Percentiles rank a stretch among this genome's conserved stretches.
Conservation (phyloP, 306 rosid genomes). For the Cyamopsis tetragonoloba region DNA sequence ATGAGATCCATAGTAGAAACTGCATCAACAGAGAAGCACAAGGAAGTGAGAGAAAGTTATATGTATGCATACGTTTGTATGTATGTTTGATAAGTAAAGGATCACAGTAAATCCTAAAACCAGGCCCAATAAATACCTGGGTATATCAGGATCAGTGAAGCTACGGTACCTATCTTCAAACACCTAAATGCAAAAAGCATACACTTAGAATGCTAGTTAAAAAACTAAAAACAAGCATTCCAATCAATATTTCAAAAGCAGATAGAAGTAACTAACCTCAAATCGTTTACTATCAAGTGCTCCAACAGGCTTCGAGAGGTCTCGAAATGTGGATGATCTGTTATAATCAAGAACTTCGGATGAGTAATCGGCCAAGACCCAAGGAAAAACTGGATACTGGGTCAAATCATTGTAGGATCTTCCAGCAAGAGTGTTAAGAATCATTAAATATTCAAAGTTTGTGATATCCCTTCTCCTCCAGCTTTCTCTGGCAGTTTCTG, state of each 20-base stretch:
- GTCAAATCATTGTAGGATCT: conserved; percentile 95
- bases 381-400: conserved; percentile 95
- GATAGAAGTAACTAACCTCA: conserved; percentile 59
- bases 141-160: conserved; percentile 97
- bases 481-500: conserved; percentile 83
- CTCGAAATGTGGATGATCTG: conserved; percentile 90
- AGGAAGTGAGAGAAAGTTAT: background rate
- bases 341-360: conserved; percentile 94
- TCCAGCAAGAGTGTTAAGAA: conserved; percentile 90
- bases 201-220: conserved; percentile 23
- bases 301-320: conserved; percentile 95
- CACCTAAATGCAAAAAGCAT: conserved; percentile 47
- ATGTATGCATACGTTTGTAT: background rate
- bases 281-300: conserved; percentile 82
- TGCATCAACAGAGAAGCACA: conserved; percentile 42
- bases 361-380: conserved; percentile 95
- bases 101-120: conserved; percentile 12
- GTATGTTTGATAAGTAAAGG: background rate
- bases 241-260: background rate
- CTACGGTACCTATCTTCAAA: conserved; percentile 98
- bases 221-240: background rate
- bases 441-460: conserved; percentile 92
- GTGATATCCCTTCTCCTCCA: conserved; percentile 96
- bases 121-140: conserved; percentile 58
- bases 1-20: conserved; percentile 99